A percentile compares a stretch with the other conserved stretches of the same genome.
Conservation (phyloP, 371 early-diverging fungal species). For the Gilbertella persicaria region DNA sequence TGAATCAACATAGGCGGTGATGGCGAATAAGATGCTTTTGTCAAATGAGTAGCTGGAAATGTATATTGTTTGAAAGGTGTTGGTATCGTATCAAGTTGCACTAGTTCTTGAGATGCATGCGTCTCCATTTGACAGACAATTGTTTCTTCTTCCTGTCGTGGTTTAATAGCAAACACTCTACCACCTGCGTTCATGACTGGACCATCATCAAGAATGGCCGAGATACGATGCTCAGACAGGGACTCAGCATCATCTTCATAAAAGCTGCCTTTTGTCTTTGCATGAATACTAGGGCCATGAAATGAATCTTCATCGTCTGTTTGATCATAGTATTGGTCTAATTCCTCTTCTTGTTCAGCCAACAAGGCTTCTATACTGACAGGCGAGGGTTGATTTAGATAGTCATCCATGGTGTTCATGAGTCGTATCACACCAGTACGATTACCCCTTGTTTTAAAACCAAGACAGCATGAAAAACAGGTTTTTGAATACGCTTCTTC, state of each 20-base stretch:
- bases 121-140: no score
- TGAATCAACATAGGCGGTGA: constrained; percentile 6
- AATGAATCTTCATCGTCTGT: constrained; percentile 12
- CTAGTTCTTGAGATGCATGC: no score
- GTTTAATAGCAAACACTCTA: constrained; percentile 17
- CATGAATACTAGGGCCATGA: constrained; percentile 4
- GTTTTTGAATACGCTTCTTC: no score
- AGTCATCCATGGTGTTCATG: constrained; percentile 10
- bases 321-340: constrained; percentile 19
- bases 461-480: constrained; percentile 8
- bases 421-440: constrained; percentile 3
- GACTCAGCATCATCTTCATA: constrained; percentile 24
- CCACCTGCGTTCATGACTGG: no score
- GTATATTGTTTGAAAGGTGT: constrained; percentile 1
- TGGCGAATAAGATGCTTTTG: constrained; percentile 14
- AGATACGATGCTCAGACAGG: constrained; percentile 22
- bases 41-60: constrained; percentile 7
- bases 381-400: constrained; percentile 14
- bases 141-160: no score
- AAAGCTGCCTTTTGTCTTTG: not conserved
- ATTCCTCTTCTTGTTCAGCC: constrained; percentile 22
- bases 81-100: no score
- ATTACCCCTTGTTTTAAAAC: not conserved
- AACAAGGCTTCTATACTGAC: constrained; percentile 14
- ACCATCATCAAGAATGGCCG: constrained; percentile 23